Evolutionary conservation across 2,329 filamentous ascomycete species (phyloP), one percentile per base, ranked within the genome.

Genomic region (Cercospora citrullina): DNA sequence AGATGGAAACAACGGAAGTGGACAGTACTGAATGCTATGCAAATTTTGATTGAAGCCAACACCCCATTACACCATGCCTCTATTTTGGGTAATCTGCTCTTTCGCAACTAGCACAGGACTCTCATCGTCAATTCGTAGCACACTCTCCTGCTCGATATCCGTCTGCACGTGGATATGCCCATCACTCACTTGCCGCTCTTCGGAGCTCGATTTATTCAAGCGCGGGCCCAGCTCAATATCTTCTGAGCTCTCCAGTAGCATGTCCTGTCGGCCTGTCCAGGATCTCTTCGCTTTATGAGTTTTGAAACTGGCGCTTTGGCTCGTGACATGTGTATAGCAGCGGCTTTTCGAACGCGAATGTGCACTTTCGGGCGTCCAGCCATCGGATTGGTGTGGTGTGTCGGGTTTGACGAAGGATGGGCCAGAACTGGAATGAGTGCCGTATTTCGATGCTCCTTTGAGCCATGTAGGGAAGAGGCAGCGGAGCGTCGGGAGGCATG

Each of bases 401-500:
- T 57, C n/a, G 8, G 62, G 62, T 16, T 64, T 64, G 60, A 28
- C 33, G 30, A 63, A 53, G 8, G 28, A 33, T 16, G 21, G 28
- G 4, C 21, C 16, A 2, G 36, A 23, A 16, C 23, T 30, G 16
- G 60, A 51, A 14, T 45, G 23, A 1, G 36, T 30, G 42, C 42
- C 18, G 10, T 53, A 63, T 45, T 18, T 51, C 2, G 28, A 53
- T 10, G 66, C 62, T 12, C 26, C 36, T 26, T 28, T 21, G 65
- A 81, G 70, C 26, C 80, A 64, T 1, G 69, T 69, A 1, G 80
- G 80, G 53, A 80, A 75, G 65, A 77, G 73, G 75, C 23, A 75
- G 63, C 51, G 81, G 39, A 77, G 69, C n/a, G 77, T 77, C 2
- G 78, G 78, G 8, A 80, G 72, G 63, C 75, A 79, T 21, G 76